Conservation (phyloP, 1,284 basidiomycete genomes). For the Pseudozyma sp. region DNA sequence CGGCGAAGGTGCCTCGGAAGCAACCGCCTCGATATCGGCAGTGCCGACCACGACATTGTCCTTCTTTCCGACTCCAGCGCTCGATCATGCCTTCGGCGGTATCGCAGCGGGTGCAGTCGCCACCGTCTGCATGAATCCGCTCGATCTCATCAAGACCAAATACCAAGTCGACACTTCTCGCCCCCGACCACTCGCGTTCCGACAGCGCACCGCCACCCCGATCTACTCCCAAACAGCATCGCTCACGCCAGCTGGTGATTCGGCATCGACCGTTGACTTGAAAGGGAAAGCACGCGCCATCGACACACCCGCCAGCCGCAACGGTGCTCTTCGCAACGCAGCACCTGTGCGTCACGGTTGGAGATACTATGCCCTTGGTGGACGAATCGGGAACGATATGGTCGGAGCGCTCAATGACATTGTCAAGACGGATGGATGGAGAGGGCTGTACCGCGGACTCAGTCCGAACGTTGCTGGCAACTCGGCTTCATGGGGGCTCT, state of each 20-base stretch:
- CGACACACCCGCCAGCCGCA: conserved; percentile 1
- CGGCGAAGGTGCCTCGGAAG: conserved; percentile 21
- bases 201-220: conserved; percentile 6
- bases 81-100: conserved; percentile 93
- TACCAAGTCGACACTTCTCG: conserved; percentile 77
- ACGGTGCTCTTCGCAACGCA: conserved; percentile 7
- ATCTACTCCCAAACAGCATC: conserved; percentile 14
- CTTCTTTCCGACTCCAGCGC: conserved; percentile 62
- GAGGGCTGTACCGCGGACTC: conserved; percentile 89
- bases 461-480: conserved; percentile 93
- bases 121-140: conserved; percentile 95
- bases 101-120: conserved; percentile 91
- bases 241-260: neutral
- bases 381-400: conserved; percentile 78
- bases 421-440: conserved; percentile 80
- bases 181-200: conserved; percentile 30
- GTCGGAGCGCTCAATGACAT: conserved; percentile 78
- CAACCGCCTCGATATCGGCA: conserved; percentile 8
- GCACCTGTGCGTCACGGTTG: conserved; percentile 21
- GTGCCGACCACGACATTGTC: conserved; percentile 21
- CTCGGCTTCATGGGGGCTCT: conserved; percentile 96
- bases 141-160: conserved; percentile 95
- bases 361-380: conserved; percentile 55
- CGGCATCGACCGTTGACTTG: conserved; percentile 1
- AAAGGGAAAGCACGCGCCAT: conserved; percentile 40